phyloP scores from a whole-genome alignment of 441 rosid species.

The Geranium incanum region DNA sequence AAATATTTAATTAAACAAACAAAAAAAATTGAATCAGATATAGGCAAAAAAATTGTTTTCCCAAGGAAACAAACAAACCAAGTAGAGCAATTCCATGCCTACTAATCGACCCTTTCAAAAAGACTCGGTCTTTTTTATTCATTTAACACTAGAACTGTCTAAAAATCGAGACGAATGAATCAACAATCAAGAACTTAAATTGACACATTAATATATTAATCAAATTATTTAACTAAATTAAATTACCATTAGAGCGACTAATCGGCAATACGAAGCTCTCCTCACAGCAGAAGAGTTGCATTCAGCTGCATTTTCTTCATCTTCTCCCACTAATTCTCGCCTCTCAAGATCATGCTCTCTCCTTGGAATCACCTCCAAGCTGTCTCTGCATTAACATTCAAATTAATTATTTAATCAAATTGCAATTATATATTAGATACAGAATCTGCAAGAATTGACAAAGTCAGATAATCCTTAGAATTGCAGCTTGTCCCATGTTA shows the following conservation, averaged over 20 bases:
- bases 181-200: too few species aligned
- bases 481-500: slow-evolving; percentile 14
- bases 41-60: neutral
- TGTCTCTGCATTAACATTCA: slow-evolving; percentile 34
- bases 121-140: neutral
- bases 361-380: slow-evolving; percentile 32
- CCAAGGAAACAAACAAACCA: neutral
- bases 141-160: neutral
- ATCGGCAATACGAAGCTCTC: slow-evolving; percentile 32
- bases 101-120: neutral
- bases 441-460: neutral
- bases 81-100: neutral
- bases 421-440: neutral
- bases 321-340: slow-evolving; percentile 15
- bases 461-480: slow-evolving; percentile 10
- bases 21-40: neutral
- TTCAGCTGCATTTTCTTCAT: slow-evolving; percentile 27
- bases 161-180: neutral
- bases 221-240: too few species aligned
- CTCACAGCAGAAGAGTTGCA: slow-evolving; percentile 38
- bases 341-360: slow-evolving; percentile 24
- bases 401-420: neutral
- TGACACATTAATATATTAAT: too few species aligned
- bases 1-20: slow-evolving; percentile 1
- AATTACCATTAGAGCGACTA: slow-evolving; percentile 48